These are phyloP conservation scores for Plasmodium billcollinsi DNA, from an alignment of 169 alveolate species.

Conservation along the genomic window DNA sequence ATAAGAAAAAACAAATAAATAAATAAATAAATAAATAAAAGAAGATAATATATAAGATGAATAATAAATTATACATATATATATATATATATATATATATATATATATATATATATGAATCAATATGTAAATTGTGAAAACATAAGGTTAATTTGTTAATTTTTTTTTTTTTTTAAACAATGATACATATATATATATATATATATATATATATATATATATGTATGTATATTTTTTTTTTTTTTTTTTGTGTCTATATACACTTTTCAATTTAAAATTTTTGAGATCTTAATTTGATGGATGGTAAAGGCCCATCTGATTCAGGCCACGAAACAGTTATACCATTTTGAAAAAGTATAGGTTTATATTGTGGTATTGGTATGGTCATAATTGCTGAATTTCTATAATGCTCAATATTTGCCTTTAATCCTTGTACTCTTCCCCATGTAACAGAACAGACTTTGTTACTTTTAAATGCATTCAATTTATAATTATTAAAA, in stretches of 20 bases:
- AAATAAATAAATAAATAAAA: too few relatives aligned
- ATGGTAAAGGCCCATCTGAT: constrained; percentile 79
- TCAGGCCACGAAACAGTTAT: constrained; percentile 79
- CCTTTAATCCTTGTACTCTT: constrained; percentile 81
- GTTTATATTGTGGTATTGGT: constrained; percentile 80
- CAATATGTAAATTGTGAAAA: neutral
- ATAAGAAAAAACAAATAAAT: neutral
- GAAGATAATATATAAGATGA: too few relatives aligned
- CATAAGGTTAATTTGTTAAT: neutral
- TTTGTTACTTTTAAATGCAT: constrained; percentile 79
- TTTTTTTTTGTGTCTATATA: neutral
- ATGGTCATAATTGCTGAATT: constrained; percentile 82
- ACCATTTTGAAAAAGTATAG: constrained; percentile 79
- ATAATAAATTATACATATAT: too few relatives aligned
- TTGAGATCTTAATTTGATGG: constrained; percentile 75
- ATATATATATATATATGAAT: neutral
- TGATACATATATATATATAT: neutral
- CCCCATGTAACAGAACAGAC: constrained; percentile 80
- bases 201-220: neutral
- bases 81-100: constrained; percentile 13
- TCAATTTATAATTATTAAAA: constrained; percentile 75
- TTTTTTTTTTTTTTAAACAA: neutral
- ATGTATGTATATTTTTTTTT: neutral
- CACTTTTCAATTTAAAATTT: constrained; percentile 5
- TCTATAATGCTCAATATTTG: constrained; percentile 78